phyloP scores from a whole-genome alignment of 83 land plant species.

The Diphasiastrum complanatum region DNA sequence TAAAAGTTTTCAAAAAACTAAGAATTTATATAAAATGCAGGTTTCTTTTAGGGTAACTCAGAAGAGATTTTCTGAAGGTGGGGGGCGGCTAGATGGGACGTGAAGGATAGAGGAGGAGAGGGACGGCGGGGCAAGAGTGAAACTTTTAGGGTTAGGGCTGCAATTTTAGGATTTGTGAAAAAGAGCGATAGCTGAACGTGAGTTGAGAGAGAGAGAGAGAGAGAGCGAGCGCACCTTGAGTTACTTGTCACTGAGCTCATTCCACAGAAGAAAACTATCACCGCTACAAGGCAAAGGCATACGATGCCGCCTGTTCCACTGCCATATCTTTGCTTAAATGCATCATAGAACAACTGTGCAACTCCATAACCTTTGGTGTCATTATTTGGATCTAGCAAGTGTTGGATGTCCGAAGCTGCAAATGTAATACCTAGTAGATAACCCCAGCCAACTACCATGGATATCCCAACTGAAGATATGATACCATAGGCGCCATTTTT shows the following conservation, averaged over 20 bases:
- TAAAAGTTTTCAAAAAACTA: too few relatives aligned
- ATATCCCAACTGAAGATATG: background rate
- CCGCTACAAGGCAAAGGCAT: background rate
- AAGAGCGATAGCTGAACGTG: too few relatives aligned
- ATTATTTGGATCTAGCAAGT: background rate
- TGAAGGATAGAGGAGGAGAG: too few relatives aligned
- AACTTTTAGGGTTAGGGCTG: too few relatives aligned
- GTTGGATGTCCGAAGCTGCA: background rate
- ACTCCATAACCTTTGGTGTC: constrained; percentile 6
- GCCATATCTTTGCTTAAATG: background rate
- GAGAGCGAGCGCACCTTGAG: too few relatives aligned
- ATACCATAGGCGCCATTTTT: constrained; percentile 13
- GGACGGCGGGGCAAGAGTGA: too few relatives aligned
- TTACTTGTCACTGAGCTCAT: constrained; percentile 13
- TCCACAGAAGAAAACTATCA: background rate
- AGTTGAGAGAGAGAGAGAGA: too few relatives aligned
- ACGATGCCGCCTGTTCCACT: constrained; percentile 8
- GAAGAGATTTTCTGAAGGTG: too few relatives aligned
- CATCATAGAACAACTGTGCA: constrained; percentile 9
- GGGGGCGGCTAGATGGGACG: too few relatives aligned
- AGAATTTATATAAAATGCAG: too few relatives aligned
- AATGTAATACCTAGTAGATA: constrained; percentile 14
- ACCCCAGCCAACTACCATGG: background rate
- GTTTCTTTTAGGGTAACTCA: too few relatives aligned
- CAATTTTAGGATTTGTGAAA: too few relatives aligned